phyloP scores from a whole-genome alignment of 192 early-diverging fungal species.

The Entomortierella parvispora region DNA sequence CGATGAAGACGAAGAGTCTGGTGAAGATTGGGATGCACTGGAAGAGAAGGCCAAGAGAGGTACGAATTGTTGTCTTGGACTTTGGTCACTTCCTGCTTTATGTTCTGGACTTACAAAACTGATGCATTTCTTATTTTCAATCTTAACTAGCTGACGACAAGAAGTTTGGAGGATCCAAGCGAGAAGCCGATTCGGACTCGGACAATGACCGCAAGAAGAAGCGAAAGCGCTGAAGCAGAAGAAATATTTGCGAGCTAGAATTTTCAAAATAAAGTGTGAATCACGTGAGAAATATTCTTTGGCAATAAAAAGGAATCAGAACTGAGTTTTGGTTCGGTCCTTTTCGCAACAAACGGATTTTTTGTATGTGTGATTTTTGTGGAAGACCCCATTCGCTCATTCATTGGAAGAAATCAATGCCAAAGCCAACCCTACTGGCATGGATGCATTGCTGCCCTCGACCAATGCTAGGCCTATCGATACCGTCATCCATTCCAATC shows the following conservation, averaged over 20 bases:
- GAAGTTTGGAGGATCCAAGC: conserved; percentile 42
- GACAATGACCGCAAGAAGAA: conserved; percentile 53
- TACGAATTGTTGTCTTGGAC: not conserved
- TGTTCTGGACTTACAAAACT: not conserved
- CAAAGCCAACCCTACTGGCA: too few relatives aligned
- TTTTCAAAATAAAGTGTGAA: too few relatives aligned
- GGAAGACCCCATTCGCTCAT: not conserved
- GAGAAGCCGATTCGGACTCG: conserved; percentile 46
- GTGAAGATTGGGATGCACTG: conserved; percentile 81
- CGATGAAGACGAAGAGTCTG: conserved; percentile 69
- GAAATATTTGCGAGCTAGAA: too few relatives aligned
- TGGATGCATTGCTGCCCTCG: too few relatives aligned
- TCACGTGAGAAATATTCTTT: too few relatives aligned
- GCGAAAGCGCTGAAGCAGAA: conserved; percentile 27
- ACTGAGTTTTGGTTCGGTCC: too few relatives aligned
- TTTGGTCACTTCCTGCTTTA: not conserved
- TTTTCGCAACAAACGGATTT: too few relatives aligned
- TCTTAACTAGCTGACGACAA: conserved; percentile 39
- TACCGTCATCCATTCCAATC: too few relatives aligned
- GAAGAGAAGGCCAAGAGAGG: conserved; percentile 81
- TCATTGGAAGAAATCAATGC: too few relatives aligned
- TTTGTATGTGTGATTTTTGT: too few relatives aligned
- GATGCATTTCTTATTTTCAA: not conserved
- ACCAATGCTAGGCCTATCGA: too few relatives aligned
- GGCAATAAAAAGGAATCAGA: too few relatives aligned